phyloP scores from a whole-genome alignment of 495 filamentous ascomycete species.

The Aspergillus coremiiformis region DNA sequence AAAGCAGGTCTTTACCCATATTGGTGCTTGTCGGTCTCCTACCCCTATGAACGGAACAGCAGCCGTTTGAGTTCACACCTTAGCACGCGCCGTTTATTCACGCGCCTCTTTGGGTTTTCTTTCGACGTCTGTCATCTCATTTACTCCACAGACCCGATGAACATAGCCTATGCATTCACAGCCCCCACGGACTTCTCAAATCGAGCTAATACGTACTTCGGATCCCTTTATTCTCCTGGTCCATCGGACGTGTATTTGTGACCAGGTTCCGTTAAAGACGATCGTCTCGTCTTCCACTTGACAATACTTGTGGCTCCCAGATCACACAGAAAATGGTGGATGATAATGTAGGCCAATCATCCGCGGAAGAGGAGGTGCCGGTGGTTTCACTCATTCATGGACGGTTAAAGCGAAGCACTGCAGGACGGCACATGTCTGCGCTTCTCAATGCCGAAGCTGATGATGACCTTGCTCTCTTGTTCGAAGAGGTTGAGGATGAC shows the following conservation, averaged over 20 bases:
- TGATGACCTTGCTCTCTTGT: conserved; percentile 72
- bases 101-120: background rate
- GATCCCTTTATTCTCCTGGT: too few species aligned
- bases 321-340: conserved; percentile 18
- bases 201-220: too few species aligned
- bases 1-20: background rate
- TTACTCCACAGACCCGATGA: background rate
- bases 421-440: conserved; percentile 74
- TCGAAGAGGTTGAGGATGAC: conserved; percentile 81
- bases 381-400: conserved; percentile 72
- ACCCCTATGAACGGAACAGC: background rate
- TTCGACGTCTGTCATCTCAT: background rate
- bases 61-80: background rate
- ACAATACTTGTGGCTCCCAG: background rate
- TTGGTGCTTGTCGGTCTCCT: background rate
- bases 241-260: too few species aligned
- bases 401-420: conserved; percentile 73
- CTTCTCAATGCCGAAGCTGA: conserved; percentile 72
- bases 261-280: background rate
- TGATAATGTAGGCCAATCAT: conserved; percentile 25
- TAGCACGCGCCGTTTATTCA: background rate
- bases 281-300: background rate
- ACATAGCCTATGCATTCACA: background rate
- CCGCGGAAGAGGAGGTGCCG: conserved; percentile 31
- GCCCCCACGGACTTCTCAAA: too few species aligned